Evolutionary conservation across 495 filamentous ascomycete species (phyloP).

Genomic region (Tuber melanosporum): DNA sequence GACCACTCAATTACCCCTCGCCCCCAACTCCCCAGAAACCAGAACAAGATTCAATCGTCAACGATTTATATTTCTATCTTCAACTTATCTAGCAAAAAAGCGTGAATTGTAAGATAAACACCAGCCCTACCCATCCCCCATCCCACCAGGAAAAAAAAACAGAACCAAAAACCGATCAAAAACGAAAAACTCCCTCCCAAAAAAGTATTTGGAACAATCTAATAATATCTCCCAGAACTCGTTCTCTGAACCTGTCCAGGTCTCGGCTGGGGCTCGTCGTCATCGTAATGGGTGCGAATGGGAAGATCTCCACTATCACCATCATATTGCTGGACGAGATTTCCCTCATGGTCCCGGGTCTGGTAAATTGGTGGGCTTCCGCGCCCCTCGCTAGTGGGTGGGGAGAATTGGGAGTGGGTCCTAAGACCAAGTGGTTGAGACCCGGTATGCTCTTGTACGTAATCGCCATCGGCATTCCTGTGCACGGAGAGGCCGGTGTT

Average conservation of each 20-base stretch:
- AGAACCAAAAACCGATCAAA: conserved; percentile 3
- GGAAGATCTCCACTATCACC: neutral
- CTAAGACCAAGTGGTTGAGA: neutral
- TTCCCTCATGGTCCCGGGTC: neutral
- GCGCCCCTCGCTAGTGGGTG: neutral
- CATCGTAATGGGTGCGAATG: neutral
- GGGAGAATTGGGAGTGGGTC: neutral
- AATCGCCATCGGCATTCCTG: neutral
- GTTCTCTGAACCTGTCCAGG: neutral
- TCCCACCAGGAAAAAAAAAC: neutral
- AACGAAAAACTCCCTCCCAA: neutral
- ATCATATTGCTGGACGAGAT: neutral
- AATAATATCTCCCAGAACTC: neutral
- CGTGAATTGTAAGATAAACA: neutral
- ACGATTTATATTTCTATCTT: neutral
- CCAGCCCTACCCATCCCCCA: neutral
- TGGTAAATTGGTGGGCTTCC: neutral
- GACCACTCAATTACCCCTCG: neutral
- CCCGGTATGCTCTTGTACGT: neutral
- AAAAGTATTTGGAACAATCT: neutral
- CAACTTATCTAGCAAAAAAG: neutral
- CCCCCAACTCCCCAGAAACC: neutral
- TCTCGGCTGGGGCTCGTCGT: neutral
- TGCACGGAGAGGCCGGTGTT: neutral
- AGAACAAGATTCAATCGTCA: neutral